phyloP scores from a whole-genome alignment of 2,329 filamentous ascomycete genomes.

The Colletotrichum gigasporum region DNA sequence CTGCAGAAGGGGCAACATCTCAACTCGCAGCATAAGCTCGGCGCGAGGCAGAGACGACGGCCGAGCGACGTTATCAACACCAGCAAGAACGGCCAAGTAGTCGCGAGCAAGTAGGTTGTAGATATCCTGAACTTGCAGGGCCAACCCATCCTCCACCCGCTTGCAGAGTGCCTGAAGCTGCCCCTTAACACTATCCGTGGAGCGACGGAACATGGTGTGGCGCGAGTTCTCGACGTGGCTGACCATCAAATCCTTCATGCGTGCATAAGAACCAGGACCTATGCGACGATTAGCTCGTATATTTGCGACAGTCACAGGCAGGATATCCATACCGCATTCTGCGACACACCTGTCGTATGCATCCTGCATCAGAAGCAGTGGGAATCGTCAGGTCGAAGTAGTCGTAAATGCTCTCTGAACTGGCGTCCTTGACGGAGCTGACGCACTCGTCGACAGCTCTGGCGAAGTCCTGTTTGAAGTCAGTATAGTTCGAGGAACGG shows the following conservation, averaged over 20 bases:
- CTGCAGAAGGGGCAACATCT: not conserved
- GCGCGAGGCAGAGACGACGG: not conserved
- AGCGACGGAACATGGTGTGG: slow-evolving; percentile 34
- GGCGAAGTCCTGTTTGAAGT: slow-evolving; percentile 31
- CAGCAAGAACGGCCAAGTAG: slow-evolving; percentile 18
- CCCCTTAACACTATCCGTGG: slow-evolving; percentile 29
- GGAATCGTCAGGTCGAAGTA: slow-evolving; percentile 35
- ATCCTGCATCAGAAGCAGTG: slow-evolving; percentile 33
- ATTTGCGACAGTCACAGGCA: not conserved
- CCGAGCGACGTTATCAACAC: not conserved
- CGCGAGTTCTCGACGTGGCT: slow-evolving; percentile 31
- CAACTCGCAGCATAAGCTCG: not conserved
- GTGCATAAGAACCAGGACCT: slow-evolving; percentile 35
- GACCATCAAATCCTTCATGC: slow-evolving; percentile 38
- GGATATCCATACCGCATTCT: slow-evolving; percentile 8
- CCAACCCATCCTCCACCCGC: slow-evolving; percentile 4
- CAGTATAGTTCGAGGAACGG: not conserved
- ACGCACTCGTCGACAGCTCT: slow-evolving; percentile 29
- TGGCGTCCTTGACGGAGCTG: slow-evolving; percentile 24
- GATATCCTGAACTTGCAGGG: slow-evolving; percentile 10
- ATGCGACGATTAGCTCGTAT: not conserved
- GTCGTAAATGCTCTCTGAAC: slow-evolving; percentile 36
- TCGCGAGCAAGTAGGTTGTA: slow-evolving; percentile 22
- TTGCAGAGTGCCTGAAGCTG: slow-evolving; percentile 27
- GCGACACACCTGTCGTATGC: slow-evolving; percentile 34